phyloP scores from a whole-genome alignment of 73 alveolate genomes.

The Tetrahymena elliotti region DNA sequence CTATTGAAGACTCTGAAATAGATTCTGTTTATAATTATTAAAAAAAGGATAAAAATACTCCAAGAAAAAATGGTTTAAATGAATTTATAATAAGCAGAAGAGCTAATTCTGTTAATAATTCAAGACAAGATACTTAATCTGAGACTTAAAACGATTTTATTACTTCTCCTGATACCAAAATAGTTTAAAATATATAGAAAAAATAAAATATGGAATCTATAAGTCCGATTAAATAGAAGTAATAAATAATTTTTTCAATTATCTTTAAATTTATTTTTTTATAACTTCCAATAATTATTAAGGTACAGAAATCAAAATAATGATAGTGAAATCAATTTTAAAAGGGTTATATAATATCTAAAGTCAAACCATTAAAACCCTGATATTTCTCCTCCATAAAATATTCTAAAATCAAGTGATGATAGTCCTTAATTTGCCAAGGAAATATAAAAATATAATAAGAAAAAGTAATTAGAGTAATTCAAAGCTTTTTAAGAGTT shows the following conservation, averaged over 20 bases:
- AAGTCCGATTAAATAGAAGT: not conserved
- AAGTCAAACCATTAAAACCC: not conserved
- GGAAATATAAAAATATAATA: not conserved
- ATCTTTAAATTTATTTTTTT: not conserved
- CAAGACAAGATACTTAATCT: not conserved
- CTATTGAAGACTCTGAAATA: not conserved
- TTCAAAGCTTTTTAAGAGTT: not conserved
- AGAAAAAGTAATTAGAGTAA: not conserved
- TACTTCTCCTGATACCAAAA: not conserved
- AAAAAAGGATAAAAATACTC: not conserved
- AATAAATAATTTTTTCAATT: not conserved
- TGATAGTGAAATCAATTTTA: not conserved
- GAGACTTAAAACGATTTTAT: not conserved
- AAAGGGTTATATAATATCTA: not conserved
- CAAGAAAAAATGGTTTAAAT: not conserved
- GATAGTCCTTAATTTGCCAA: not conserved
- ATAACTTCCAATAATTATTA: not conserved
- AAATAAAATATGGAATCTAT: not conserved
- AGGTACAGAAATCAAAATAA: not conserved
- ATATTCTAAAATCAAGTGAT: not conserved
- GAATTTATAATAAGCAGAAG: not conserved
- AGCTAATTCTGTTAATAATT: not conserved
- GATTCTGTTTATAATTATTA: not conserved
- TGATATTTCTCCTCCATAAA: not conserved
- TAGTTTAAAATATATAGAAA: not conserved